A percentile compares a stretch with the other conserved stretches of the same genome.
Conservation (phyloP, 768 basidiomycete species). For the Nidularia pulvinata region DNA sequence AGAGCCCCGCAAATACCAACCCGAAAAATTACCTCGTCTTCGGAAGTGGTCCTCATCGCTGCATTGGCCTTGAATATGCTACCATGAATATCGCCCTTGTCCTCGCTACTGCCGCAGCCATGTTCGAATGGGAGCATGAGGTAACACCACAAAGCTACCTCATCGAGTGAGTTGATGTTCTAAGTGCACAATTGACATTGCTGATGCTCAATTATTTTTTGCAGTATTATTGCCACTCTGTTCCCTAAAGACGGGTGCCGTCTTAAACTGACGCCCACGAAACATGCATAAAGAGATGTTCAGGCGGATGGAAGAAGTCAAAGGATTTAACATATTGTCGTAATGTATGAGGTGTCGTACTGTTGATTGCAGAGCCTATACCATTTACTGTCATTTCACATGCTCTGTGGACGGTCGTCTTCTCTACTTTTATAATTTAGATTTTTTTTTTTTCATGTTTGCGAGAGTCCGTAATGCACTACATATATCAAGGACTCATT, state of each 20-base stretch:
- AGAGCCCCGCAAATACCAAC: conserved; percentile 75
- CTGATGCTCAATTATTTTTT: too few relatives aligned
- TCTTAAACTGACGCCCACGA: conserved; percentile 74
- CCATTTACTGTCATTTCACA: too few relatives aligned
- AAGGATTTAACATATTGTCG: too few relatives aligned
- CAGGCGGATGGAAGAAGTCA: too few relatives aligned
- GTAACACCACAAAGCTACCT: conserved; percentile 76
- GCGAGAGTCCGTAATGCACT: too few relatives aligned
- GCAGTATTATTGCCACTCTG: conserved; percentile 90
- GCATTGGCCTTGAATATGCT: conserved; percentile 93
- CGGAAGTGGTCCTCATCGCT: conserved; percentile 91
- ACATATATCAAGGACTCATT: too few relatives aligned
- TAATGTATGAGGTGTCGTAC: too few relatives aligned
- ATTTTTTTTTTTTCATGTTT: too few relatives aligned
- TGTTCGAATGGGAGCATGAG: conserved; percentile 88
- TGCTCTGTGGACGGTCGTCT: too few relatives aligned
- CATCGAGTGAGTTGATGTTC: conserved; percentile 64
- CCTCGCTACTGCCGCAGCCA: conserved; percentile 77
- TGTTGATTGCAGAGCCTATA: too few relatives aligned
- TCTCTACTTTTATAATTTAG: too few relatives aligned
- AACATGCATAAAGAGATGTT: conserved; percentile 11
- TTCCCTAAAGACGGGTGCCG: conserved; percentile 95
- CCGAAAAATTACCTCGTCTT: conserved; percentile 97
- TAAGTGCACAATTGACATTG: too few relatives aligned
- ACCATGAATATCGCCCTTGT: conserved; percentile 87